Evolutionary conservation across 352 stramenopile species (phyloP).

Genomic region (Globisporangium sylvaticum): DNA sequence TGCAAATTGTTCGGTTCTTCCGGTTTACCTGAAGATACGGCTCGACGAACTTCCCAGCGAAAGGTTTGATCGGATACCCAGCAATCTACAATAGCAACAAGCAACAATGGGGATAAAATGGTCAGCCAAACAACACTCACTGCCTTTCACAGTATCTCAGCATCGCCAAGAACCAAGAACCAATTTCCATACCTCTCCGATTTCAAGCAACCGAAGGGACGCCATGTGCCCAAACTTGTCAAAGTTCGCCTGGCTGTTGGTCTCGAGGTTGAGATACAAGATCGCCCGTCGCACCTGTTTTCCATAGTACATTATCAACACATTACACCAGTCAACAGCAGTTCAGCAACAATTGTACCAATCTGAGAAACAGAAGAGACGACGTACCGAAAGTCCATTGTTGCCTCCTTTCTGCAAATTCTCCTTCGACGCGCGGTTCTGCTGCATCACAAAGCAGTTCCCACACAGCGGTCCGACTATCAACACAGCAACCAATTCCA

Average conservation of each 20-base stretch:
- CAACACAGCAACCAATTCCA: neutral
- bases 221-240: conserved; percentile 78
- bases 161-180: neutral
- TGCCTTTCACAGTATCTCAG: neutral
- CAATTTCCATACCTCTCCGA: conserved; percentile 36
- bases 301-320: neutral
- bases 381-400: conserved; percentile 46
- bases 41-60: conserved; percentile 74
- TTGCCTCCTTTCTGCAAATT: conserved; percentile 61
- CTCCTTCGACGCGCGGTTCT: conserved; percentile 65
- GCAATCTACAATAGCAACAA: conserved; percentile 34
- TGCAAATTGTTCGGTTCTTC: neutral
- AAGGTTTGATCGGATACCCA: conserved; percentile 77
- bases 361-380: neutral
- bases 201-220: conserved; percentile 64
- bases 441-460: conserved; percentile 68
- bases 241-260: conserved; percentile 56
- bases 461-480: conserved; percentile 60
- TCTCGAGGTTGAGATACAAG: conserved; percentile 69
- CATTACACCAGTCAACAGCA: neutral
- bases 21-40: conserved; percentile 52
- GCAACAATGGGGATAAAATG: neutral
- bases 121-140: neutral
- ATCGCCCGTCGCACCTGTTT: conserved; percentile 62
- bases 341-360: neutral